phyloP scores from a whole-genome alignment of 2,329 filamentous ascomycete genomes.

The Orbilia ellipsospora region DNA sequence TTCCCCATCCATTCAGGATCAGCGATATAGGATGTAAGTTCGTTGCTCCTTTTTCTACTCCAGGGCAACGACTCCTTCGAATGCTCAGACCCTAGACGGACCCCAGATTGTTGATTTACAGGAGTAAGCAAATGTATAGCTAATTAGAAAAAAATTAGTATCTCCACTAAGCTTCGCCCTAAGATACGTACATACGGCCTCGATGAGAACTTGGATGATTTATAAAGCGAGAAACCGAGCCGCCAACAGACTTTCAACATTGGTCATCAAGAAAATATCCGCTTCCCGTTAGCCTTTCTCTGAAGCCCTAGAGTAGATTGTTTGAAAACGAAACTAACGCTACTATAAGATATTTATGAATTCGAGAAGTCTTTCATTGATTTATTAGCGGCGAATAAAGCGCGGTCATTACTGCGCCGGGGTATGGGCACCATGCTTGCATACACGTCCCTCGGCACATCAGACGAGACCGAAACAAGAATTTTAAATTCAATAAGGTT shows the following conservation, averaged over 20 bases:
- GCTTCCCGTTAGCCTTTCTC: conserved; percentile 8
- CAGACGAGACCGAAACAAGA: background rate
- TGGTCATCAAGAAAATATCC: conserved; percentile 19
- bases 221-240: conserved; percentile 27
- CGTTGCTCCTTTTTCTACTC: no score
- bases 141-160: no score
- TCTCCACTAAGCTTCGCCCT: no score
- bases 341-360: conserved; percentile 1
- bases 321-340: background rate
- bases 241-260: background rate
- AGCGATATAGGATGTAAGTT: no score
- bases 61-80: no score
- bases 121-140: no score
- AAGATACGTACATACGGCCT: no score
- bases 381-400: conserved; percentile 4
- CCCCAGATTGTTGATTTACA: no score
- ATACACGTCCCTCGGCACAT: conserved; percentile 1
- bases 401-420: conserved; percentile 12
- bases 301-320: no score
- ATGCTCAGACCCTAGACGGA: no score
- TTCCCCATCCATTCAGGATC: no score
- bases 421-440: conserved; percentile 18
- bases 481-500: no score
- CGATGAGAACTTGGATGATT: conserved; percentile 18
- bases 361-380: conserved; percentile 34